Percentiles rank a stretch among this genome's conserved stretches.
phyloP scores from a whole-genome alignment of 176 grass and related monocot species.

The Zizania latifolia region DNA sequence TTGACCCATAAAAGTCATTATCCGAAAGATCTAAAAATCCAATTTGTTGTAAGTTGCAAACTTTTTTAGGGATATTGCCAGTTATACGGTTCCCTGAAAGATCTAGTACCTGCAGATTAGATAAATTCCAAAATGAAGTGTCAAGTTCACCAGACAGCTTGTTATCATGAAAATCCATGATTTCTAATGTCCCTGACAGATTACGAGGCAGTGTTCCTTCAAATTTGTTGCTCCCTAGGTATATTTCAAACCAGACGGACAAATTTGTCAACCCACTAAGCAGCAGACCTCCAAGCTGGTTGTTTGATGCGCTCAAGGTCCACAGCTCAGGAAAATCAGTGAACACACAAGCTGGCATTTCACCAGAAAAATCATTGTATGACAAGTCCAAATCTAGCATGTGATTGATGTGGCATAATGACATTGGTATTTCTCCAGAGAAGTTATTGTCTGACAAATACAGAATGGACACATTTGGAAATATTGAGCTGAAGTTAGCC shows the following conservation, averaged over 20 bases:
- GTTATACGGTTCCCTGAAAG: not conserved
- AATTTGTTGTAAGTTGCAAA: not conserved
- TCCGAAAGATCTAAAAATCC: not conserved
- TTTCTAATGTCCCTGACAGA: not conserved
- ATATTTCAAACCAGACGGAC: accelerated
- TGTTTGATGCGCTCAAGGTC: constrained; percentile 5
- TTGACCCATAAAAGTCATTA: not conserved
- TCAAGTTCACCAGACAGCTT: too few relatives aligned
- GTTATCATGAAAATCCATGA: constrained; percentile 14
- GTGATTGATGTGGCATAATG: not conserved
- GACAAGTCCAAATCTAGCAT: constrained; percentile 18
- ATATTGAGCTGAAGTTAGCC: not conserved
- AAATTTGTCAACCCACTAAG: not conserved
- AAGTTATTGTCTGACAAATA: too few relatives aligned
- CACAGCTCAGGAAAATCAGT: not conserved
- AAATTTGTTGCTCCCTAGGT: too few relatives aligned
- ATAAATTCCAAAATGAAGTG: not conserved
- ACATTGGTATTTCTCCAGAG: too few relatives aligned
- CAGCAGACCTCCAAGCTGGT: not conserved
- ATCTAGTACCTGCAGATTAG: not conserved
- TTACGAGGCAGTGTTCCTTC: not conserved
- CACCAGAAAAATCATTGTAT: constrained; percentile 21
- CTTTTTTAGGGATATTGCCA: not conserved
- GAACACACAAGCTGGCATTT: not conserved
- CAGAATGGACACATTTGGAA: not conserved